Conservation (phyloP, 2,329 filamentous ascomycete species). For the Diaporthe vaccinii region DNA sequence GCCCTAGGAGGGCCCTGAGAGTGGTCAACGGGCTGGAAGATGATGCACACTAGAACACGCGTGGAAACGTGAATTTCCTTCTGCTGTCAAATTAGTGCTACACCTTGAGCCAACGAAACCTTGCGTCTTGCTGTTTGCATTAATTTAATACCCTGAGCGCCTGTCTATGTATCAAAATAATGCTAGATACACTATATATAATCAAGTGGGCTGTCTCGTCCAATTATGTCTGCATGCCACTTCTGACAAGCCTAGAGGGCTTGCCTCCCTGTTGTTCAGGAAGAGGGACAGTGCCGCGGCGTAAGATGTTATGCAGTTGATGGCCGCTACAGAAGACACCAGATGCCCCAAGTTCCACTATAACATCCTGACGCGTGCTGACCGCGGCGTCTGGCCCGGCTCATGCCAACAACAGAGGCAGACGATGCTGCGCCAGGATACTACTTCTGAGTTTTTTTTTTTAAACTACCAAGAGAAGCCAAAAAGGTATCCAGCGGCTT, state of each 20-base stretch:
- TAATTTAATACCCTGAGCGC: constrained; percentile 14
- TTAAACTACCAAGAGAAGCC: not conserved
- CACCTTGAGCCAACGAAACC: not conserved
- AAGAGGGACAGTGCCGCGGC: not conserved
- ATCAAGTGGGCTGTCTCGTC: not conserved
- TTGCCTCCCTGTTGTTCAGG: not conserved
- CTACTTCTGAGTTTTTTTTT: not conserved
- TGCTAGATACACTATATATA: not conserved
- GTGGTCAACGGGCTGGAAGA: constrained; percentile 67
- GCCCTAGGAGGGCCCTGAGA: constrained; percentile 73
- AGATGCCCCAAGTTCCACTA: not conserved
- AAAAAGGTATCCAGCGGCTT: not conserved
- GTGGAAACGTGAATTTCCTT: not conserved
- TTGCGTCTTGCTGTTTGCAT: not conserved
- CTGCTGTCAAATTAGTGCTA: not conserved
- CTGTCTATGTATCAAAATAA: constrained; percentile 15
- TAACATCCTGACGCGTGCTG: not conserved
- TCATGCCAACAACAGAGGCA: not conserved
- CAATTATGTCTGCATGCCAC: not conserved
- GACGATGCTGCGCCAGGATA: not conserved
- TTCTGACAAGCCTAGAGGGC: not conserved
- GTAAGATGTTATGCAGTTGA: not conserved
- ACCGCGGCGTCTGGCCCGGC: not conserved
- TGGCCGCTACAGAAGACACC: too few relatives aligned
- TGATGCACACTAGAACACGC: constrained; percentile 32